Evolutionary conservation across 2,329 filamentous ascomycete species (phyloP).

Genomic region (Talaromyces sp.): DNA sequence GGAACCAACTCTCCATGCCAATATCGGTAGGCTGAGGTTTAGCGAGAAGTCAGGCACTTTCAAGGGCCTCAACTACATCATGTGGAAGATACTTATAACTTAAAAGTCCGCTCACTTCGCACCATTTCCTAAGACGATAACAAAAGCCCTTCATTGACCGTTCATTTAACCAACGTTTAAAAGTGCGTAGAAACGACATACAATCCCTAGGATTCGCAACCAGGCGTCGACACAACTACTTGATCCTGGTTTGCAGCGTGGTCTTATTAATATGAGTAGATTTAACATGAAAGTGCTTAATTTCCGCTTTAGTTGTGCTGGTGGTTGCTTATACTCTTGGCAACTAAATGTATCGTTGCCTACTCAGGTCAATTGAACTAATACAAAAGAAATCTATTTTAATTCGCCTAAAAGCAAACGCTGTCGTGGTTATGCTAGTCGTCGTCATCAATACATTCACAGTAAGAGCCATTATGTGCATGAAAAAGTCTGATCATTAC

Average conservation of each 20-base stretch:
- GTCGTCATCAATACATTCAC: not conserved
- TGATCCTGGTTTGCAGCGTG: no score
- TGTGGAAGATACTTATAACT: slow-evolving; percentile 24
- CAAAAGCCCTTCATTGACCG: no score
- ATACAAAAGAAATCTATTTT: not conserved
- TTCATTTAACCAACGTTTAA: not conserved
- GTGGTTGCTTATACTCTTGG: not conserved
- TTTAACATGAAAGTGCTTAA: no score
- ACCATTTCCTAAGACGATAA: not conserved
- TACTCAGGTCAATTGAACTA: not conserved
- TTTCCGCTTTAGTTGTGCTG: no score
- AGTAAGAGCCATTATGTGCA: not conserved
- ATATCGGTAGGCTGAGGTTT: not conserved
- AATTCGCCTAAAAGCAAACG: not conserved
- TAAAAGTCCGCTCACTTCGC: not conserved
- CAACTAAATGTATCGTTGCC: not conserved
- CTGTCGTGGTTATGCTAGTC: not conserved
- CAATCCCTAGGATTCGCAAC: no score
- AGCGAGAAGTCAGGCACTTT: slow-evolving; percentile 13
- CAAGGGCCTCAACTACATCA: slow-evolving; percentile 32
- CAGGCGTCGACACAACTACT: no score
- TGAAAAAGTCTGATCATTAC: not conserved
- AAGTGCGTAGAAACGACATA: no score
- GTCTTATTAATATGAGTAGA: no score
- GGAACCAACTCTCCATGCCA: not conserved